Evolutionary conservation across 495 filamentous ascomycete genomes (phyloP), one percentile per base, ranked within the genome.

Genomic region (Copromyces sp.): DNA sequence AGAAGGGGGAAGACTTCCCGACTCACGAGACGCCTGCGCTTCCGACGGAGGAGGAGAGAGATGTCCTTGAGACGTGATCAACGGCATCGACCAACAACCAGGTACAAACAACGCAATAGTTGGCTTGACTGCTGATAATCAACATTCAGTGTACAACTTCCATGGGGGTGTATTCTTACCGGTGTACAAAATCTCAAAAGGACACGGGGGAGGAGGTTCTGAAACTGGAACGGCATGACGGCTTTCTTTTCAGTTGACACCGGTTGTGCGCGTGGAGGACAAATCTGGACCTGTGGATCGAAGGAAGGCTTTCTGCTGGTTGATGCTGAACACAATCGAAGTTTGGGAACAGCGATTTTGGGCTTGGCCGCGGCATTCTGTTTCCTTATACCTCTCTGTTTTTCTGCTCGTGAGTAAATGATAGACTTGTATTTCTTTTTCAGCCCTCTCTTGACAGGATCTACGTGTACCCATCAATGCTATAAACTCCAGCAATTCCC

Each of bases 1-100:
- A 86, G 76, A 86, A 86, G 73, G 84, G 82, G 68, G 85, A 87
- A 72, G 79, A 75, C 41, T 24, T 81, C 65, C 76, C 78, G 69
- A 73, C 69, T 29, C 70, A 70, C 70, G 77, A 81, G 74, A 81
- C 81, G n/a, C 79, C 84, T 1, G 78, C 78, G 37, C 74, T 71
- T 68, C 78, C 82, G 59, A 78, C 80, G 2, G 83, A 84, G 73
- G 83, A 84, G 68, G 83, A 84, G 65, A 73, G 65, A 68, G 83
- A 84, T 74, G 78, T 81, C 11, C 77, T 84, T 40, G 75, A 84
- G 68, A 83, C 75, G 3, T 85, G 69, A 77, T 29, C 14, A 39
- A n/a, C 16, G 4, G n/a, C 14, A 40, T 29, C 5, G 29, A 40
- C 24, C 53, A 9, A 61, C 53, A 35, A 65, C 14, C 53, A 65